Conservation (phyloP, 2,329 filamentous ascomycete genomes). For the Fusarium stilboides region DNA sequence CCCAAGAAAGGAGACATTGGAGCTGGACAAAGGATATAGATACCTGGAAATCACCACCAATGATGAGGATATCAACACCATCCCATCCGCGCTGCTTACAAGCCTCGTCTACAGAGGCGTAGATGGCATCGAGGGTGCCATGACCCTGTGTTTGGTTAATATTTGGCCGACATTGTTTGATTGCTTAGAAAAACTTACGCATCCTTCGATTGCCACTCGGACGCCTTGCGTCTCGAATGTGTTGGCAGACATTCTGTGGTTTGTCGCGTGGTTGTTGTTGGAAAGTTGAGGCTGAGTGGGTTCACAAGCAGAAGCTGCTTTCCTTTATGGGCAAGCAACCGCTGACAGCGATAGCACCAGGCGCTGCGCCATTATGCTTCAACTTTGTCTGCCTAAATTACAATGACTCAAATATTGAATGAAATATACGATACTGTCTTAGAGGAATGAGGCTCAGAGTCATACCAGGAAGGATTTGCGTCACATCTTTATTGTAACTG, state of each 20-base stretch:
- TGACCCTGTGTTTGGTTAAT: conserved; percentile 76
- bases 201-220: conserved; percentile 88
- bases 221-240: conserved; percentile 65
- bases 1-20: background rate
- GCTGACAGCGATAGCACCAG: conserved; percentile 13
- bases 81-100: conserved; percentile 83
- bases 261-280: conserved; percentile 31
- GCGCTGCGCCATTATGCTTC: background rate
- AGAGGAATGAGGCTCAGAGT: background rate
- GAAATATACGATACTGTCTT: background rate
- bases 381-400: conserved; percentile 2
- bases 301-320: conserved; percentile 27
- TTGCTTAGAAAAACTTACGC: conserved; percentile 68
- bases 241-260: conserved; percentile 51
- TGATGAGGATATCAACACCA: conserved; percentile 89
- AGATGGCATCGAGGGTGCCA: conserved; percentile 92
- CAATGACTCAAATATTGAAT: conserved; percentile 3
- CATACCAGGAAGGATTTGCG: background rate
- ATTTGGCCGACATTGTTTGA: background rate
- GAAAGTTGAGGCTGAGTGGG: conserved; percentile 32
- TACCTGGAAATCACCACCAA: conserved; percentile 95
- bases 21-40: background rate
- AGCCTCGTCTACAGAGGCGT: conserved; percentile 80
- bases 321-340: conserved; percentile 14
- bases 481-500: background rate